Percentiles rank a stretch among this genome's conserved stretches.
Evolutionary conservation across 352 stramenopile species (phyloP).

Genomic region (Phytophthora litchii): DNA sequence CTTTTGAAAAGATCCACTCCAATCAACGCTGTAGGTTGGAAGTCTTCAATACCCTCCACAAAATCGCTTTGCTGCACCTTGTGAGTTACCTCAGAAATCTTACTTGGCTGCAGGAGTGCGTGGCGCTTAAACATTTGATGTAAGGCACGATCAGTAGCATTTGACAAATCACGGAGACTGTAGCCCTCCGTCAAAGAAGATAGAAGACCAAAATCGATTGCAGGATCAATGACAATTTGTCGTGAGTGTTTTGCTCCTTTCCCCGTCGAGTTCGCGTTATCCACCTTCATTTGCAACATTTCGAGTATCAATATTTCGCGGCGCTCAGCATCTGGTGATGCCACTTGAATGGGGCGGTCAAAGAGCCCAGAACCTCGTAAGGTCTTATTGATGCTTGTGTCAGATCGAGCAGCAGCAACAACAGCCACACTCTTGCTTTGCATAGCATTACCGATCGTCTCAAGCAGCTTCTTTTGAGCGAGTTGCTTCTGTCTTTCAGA

Average conservation of each 20-base stretch:
- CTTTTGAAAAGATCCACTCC: conserved; percentile 88
- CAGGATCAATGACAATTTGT: conserved; percentile 45
- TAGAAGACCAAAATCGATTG: conserved; percentile 67
- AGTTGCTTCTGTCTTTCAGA: conserved; percentile 17
- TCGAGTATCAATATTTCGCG: conserved; percentile 67
- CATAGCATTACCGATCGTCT: conserved; percentile 60
- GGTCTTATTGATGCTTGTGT: conserved; percentile 71
- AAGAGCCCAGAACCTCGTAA: conserved; percentile 72
- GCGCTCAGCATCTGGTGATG: conserved; percentile 63
- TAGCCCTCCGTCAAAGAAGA: conserved; percentile 79
- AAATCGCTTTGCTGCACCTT: conserved; percentile 72
- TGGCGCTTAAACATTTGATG: conserved; percentile 68
- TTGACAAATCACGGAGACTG: conserved; percentile 80
- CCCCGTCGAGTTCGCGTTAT: conserved; percentile 22
- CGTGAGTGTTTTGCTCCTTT: conserved; percentile 15
- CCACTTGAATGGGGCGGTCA: conserved; percentile 62
- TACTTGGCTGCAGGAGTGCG: conserved; percentile 25
- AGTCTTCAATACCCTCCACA: conserved; percentile 72
- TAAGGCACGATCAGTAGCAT: conserved; percentile 66
- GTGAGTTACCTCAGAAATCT: conserved; percentile 6
- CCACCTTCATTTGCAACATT: conserved; percentile 63
- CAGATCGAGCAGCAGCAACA: conserved; percentile 60
- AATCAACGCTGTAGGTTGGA: conserved; percentile 82
- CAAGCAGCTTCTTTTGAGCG: conserved; percentile 45
- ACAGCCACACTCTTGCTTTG: conserved; percentile 69